Conservation (phyloP, 2,329 filamentous ascomycete genomes). For the Podosphaera leucotricha region DNA sequence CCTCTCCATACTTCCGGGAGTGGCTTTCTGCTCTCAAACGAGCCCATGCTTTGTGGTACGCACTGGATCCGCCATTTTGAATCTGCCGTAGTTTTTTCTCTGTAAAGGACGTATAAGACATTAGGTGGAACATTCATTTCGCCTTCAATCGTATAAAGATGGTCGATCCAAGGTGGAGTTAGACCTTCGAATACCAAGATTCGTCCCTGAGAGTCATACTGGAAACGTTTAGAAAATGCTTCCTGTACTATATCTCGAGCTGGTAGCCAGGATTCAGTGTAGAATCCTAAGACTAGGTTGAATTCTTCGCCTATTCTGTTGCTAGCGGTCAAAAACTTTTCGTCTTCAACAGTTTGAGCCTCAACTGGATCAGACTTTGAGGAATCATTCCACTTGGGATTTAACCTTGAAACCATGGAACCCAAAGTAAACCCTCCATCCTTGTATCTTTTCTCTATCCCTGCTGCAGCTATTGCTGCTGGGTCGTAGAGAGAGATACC, state of each 20-base stretch:
- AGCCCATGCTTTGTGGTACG: constrained; percentile 64
- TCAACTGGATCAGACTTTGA: constrained; percentile 25
- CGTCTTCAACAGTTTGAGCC: constrained; percentile 56
- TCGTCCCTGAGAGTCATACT: constrained; percentile 50
- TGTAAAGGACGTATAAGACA: constrained; percentile 75
- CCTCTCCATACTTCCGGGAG: constrained; percentile 84
- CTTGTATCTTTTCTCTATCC: constrained; percentile 61
- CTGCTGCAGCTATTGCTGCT: constrained; percentile 40
- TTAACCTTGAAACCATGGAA: constrained; percentile 58
- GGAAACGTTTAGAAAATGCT: constrained; percentile 45
- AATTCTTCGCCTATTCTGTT: constrained; percentile 77
- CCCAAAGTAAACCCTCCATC: constrained; percentile 66
- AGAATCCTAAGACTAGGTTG: constrained; percentile 54
- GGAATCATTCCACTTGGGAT: constrained; percentile 57
- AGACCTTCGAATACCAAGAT: constrained; percentile 58
- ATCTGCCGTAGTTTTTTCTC: constrained; percentile 50
- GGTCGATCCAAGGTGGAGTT: constrained; percentile 86
- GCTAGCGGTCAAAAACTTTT: constrained; percentile 54
- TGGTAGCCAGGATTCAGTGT: constrained; percentile 59
- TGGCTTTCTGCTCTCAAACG: constrained; percentile 78
- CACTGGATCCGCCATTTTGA: constrained; percentile 86
- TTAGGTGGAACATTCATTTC: constrained; percentile 29
- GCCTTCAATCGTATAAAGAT: constrained; percentile 65
- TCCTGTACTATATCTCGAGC: constrained; percentile 55
- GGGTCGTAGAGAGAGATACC: constrained; percentile 69